Conservation (phyloP, 1,284 basidiomycete species). For the Cutaneotrichosporon curvatum region DNA sequence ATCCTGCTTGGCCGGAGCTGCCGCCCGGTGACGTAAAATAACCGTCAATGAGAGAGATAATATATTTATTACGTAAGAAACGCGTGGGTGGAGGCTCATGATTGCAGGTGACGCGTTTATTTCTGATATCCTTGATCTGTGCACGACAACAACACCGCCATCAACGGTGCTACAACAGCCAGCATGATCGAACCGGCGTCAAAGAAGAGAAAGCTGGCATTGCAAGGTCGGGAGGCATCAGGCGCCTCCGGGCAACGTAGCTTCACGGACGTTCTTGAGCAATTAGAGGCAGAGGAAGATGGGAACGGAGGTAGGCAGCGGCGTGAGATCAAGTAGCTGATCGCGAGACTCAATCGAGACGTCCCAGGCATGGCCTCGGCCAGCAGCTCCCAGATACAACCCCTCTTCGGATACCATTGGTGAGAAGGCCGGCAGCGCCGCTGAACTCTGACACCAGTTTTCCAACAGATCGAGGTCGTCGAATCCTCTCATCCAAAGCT, state of each 20-base stretch:
- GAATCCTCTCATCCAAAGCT: constrained; percentile 56
- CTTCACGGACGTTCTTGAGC: constrained; percentile 69
- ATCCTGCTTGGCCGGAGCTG: too few species aligned
- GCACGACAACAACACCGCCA: neutral
- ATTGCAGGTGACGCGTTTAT: neutral
- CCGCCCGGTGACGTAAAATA: too few species aligned
- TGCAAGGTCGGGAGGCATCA: constrained; percentile 10
- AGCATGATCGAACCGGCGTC: constrained; percentile 23
- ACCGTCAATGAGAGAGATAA: neutral
- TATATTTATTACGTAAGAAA: neutral
- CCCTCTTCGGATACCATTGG: constrained; percentile 59
- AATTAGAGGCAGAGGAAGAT: constrained; percentile 62
- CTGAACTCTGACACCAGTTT: constrained; percentile 48
- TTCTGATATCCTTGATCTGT: neutral
- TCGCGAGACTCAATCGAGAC: constrained; percentile 40
- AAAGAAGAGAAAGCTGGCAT: constrained; percentile 39
- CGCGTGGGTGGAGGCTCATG: constrained; percentile 6
- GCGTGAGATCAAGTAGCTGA: neutral
- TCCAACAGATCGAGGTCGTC: constrained; percentile 91
- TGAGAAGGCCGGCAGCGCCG: constrained; percentile 28
- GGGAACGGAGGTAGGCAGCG: constrained; percentile 40
- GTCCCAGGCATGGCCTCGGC: constrained; percentile 68
- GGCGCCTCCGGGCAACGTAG: constrained; percentile 46
- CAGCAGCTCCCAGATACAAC: constrained; percentile 55
- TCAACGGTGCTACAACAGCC: neutral